These are phyloP conservation scores for Cryphonectria parasitica DNA, from an alignment of 2,329 filamentous ascomycete species.

Conservation along the genomic window DNA sequence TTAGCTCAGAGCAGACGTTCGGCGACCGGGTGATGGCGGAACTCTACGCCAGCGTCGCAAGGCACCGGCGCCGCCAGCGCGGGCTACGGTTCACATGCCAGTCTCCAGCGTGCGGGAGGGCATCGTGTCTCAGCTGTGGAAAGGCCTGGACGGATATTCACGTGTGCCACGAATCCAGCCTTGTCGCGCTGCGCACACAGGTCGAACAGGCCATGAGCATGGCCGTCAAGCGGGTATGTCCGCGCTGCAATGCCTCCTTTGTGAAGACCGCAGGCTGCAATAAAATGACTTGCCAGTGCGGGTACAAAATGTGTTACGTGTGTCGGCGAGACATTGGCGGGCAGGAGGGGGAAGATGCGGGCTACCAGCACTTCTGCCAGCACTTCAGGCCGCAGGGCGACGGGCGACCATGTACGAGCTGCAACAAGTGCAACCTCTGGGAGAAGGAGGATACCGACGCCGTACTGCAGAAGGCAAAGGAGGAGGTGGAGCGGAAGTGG, in stretches of 20 bases:
- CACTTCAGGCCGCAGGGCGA: constrained; percentile 87
- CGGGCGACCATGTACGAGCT: constrained; percentile 71
- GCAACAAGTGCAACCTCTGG: constrained; percentile 79
- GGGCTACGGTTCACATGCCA: constrained; percentile 80
- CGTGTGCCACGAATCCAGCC: constrained; percentile 83
- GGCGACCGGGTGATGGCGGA: constrained; percentile 48
- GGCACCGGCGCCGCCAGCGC: constrained; percentile 70
- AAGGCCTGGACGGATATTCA: constrained; percentile 89
- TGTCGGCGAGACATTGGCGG: constrained; percentile 77
- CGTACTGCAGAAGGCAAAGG: constrained; percentile 69
- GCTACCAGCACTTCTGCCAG: constrained; percentile 94
- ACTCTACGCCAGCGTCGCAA: constrained; percentile 64
- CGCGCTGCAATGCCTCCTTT: constrained; percentile 86
- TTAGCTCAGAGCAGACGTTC: constrained; percentile 48
- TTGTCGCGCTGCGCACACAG: constrained; percentile 81
- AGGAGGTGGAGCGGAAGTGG: constrained; percentile 75
- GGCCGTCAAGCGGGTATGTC: constrained; percentile 93
- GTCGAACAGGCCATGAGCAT: constrained; percentile 93
- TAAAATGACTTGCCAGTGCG: constrained; percentile 93
- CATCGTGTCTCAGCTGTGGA: constrained; percentile 80
- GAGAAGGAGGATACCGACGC: constrained; percentile 75
- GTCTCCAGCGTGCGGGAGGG: constrained; percentile 66
- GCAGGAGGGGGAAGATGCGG: constrained; percentile 55
- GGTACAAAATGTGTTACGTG: constrained; percentile 97
- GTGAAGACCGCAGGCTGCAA: constrained; percentile 96